Percentiles rank a stretch among this genome's conserved stretches.
Conservation (phyloP, 2,329 filamentous ascomycete species). For the Exophiala sideris region DNA sequence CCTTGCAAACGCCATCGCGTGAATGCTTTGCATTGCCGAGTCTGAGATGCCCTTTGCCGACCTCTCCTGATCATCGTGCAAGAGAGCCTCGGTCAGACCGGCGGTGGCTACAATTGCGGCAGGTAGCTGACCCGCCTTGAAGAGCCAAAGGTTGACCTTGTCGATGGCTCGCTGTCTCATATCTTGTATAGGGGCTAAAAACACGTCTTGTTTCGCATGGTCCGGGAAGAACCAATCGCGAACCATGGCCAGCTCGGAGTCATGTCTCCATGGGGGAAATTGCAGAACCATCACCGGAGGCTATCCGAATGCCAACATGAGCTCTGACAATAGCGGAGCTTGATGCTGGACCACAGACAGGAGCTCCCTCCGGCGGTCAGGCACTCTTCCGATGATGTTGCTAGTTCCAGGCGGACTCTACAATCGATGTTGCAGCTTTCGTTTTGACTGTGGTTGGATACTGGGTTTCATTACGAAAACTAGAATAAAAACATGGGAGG, state of each 20-base stretch:
- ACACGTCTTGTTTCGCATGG: conserved; percentile 22
- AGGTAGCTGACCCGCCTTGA: conserved; percentile 23
- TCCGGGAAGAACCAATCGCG: conserved; percentile 28
- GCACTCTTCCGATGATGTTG: neutral
- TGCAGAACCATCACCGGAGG: conserved; percentile 12
- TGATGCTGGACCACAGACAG: neutral
- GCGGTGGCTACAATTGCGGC: conserved; percentile 26
- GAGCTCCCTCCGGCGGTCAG: neutral
- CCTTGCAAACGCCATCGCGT: conserved; percentile 29
- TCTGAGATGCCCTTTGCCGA: conserved; percentile 16
- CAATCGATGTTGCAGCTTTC: too few relatives aligned
- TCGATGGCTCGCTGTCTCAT: conserved; percentile 26
- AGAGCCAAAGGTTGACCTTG: conserved; percentile 26
- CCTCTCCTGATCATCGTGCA: conserved; percentile 23
- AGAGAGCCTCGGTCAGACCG: conserved; percentile 24
- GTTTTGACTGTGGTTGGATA: neutral
- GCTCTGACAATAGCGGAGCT: neutral
- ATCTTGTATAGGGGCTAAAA: conserved; percentile 14
- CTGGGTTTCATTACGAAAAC: neutral
- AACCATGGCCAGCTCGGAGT: conserved; percentile 28
- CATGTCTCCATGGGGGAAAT: conserved; percentile 25
- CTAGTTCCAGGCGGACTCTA: neutral
- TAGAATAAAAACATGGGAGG: too few relatives aligned
- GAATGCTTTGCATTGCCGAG: conserved; percentile 28
- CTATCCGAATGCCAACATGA: conserved; percentile 34